A percentile compares a stretch with the other conserved stretches of the same genome.
phyloP scores from a whole-genome alignment of 495 filamentous ascomycete species.

The Xanthoparmelia taractica region DNA sequence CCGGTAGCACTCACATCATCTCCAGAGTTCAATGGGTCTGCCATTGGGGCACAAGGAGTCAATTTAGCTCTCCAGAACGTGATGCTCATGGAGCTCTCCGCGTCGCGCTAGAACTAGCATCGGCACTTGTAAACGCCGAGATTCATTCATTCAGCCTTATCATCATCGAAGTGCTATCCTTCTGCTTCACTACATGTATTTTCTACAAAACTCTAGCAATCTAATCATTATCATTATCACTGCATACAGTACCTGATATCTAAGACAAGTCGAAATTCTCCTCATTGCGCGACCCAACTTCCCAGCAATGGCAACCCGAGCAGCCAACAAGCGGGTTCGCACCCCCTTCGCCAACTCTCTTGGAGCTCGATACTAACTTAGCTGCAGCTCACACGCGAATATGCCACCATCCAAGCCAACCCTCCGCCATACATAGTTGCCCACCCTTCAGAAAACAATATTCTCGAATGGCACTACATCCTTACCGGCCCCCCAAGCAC shows the following conservation, averaged over 20 bases:
- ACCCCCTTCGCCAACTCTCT: conserved; percentile 5
- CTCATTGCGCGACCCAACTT: neutral
- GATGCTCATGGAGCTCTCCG: neutral
- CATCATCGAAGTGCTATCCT: neutral
- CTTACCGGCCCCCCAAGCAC: conserved; percentile 92
- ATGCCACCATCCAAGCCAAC: conserved; percentile 82
- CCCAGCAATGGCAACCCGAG: conserved; percentile 63
- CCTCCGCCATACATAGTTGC: conserved; percentile 90
- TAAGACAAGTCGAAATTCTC: neutral
- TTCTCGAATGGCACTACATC: conserved; percentile 99
- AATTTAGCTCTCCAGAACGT: neutral
- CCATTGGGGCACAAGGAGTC: conserved; percentile 36
- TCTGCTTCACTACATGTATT: neutral
- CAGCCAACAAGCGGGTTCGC: conserved; percentile 76
- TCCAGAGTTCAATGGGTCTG: conserved; percentile 39
- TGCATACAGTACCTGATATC: neutral
- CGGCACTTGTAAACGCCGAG: conserved; percentile 15
- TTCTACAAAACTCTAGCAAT: no score
- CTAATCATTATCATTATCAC: neutral
- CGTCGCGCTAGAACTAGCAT: conserved; percentile 8
- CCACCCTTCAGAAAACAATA: conserved; percentile 90
- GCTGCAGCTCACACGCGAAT: conserved; percentile 80
- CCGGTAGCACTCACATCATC: conserved; percentile 40
- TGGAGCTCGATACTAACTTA: conserved; percentile 10
- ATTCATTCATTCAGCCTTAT: neutral